A percentile compares a stretch with the other conserved stretches of the same genome.
Conservation (phyloP, 306 rosid species). For the Corylus avellana region DNA sequence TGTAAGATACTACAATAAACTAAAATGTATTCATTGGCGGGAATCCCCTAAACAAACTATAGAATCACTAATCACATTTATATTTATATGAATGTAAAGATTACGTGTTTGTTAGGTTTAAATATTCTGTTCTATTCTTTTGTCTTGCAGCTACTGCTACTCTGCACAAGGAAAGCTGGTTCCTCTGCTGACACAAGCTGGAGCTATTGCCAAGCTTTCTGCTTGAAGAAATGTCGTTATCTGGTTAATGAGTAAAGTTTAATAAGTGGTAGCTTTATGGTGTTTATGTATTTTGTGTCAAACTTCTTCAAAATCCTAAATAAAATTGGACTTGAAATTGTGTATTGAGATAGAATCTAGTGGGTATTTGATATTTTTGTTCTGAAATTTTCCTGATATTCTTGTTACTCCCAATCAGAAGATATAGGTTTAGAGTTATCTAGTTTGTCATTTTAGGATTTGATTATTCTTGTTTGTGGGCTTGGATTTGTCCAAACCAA, state of each 20-base stretch:
- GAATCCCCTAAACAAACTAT: slow-evolving; percentile 8
- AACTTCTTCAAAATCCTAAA: background rate
- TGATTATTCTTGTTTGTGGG: background rate
- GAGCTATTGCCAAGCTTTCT: slow-evolving; percentile 49
- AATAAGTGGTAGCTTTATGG: background rate
- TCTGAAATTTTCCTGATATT: background rate
- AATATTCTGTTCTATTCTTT: slow-evolving; percentile 21
- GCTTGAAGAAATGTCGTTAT: slow-evolving; percentile 21
- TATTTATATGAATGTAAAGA: background rate
- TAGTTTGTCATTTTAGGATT: background rate
- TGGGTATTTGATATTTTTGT: too few species aligned
- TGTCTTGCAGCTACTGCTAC: slow-evolving; percentile 54
- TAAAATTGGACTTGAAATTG: slow-evolving; percentile 16
- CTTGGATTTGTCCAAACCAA: background rate
- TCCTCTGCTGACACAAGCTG: slow-evolving; percentile 66
- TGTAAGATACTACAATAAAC: too few species aligned
- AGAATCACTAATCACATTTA: background rate
- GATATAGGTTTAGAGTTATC: background rate
- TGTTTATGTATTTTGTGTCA: background rate
- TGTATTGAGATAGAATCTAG: background rate
- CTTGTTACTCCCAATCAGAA: background rate
- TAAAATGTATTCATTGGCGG: slow-evolving; percentile 77
- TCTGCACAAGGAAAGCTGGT: slow-evolving; percentile 61
- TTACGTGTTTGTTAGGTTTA: background rate
- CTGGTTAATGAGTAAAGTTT: background rate